phyloP scores from a whole-genome alignment of 148 eudicot genomes.

The Tetragonia tetragonoides region DNA sequence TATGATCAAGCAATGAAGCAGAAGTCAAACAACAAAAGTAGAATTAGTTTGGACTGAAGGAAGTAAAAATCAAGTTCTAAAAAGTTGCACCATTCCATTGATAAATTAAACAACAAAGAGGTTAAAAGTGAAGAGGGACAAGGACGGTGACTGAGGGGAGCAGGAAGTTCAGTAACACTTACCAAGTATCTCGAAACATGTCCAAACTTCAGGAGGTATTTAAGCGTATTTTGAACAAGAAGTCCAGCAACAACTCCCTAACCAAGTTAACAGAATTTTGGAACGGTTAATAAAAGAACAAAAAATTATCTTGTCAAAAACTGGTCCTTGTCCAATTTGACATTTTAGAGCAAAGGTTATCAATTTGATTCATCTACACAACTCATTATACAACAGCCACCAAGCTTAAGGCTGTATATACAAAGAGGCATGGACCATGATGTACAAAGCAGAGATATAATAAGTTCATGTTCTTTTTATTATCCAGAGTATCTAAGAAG shows the following conservation, averaged over 20 bases:
- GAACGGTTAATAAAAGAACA: conserved; percentile 1
- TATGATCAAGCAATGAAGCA: conserved; percentile 26
- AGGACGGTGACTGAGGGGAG: background rate
- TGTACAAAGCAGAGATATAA: background rate
- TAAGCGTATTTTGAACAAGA: conserved; percentile 87
- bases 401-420: background rate
- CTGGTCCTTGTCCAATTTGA: background rate
- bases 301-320: background rate
- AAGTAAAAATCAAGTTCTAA: background rate
- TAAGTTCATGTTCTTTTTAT: background rate
- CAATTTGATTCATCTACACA: background rate
- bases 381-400: background rate
- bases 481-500: background rate
- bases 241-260: conserved; percentile 99
- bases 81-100: background rate
- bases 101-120: background rate
- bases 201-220: conserved; percentile 86
- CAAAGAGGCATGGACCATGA: background rate
- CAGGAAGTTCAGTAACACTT: conserved; percentile 19
- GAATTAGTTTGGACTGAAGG: background rate
- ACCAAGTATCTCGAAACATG: conserved; percentile 85
- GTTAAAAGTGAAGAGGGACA: conserved; percentile 2
- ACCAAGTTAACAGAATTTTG: conserved; percentile 7
- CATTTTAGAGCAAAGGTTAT: background rate
- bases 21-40: conserved; percentile 1